phyloP scores from a whole-genome alignment of 768 basidiomycete species.

The Clavulina sp. region DNA sequence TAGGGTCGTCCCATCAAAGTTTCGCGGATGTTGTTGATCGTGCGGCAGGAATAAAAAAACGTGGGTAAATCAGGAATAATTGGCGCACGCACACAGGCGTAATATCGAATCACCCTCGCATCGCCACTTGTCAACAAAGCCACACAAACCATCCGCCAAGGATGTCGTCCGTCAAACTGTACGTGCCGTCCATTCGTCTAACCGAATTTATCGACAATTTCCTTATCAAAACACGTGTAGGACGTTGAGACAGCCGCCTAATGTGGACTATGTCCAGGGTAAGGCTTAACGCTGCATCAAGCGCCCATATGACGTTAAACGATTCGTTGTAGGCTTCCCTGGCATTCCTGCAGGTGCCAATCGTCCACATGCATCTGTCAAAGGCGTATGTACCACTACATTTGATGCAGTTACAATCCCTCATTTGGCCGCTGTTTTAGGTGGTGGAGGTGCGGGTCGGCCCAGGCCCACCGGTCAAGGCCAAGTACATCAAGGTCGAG shows the following conservation, averaged over 20 bases:
- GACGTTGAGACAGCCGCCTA: constrained; percentile 70
- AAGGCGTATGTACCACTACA: constrained; percentile 43
- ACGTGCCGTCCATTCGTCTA: no score
- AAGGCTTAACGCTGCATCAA: constrained; percentile 10
- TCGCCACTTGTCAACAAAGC: no score
- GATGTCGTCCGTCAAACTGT: no score
- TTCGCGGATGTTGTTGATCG: no score
- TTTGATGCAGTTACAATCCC: constrained; percentile 4
- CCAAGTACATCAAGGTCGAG: constrained; percentile 84
- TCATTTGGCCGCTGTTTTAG: constrained; percentile 23
- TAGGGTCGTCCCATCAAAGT: no score
- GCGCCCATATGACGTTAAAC: background rate
- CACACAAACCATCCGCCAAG: no score
- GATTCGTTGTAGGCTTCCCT: constrained; percentile 44
- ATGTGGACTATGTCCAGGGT: constrained; percentile 81
- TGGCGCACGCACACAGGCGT: no score
- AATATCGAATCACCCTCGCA: no score
- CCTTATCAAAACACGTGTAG: constrained; percentile 21
- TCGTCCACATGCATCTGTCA: constrained; percentile 66
- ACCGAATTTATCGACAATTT: no score
- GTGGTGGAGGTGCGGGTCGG: constrained; percentile 73
- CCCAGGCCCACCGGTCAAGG: constrained; percentile 51
- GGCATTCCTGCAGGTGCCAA: constrained; percentile 69
- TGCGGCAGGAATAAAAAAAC: no score
- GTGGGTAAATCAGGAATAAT: no score